Evolutionary conservation across 352 stramenopile species (phyloP).

Genomic region (Nothophytophthora sp.): DNA sequence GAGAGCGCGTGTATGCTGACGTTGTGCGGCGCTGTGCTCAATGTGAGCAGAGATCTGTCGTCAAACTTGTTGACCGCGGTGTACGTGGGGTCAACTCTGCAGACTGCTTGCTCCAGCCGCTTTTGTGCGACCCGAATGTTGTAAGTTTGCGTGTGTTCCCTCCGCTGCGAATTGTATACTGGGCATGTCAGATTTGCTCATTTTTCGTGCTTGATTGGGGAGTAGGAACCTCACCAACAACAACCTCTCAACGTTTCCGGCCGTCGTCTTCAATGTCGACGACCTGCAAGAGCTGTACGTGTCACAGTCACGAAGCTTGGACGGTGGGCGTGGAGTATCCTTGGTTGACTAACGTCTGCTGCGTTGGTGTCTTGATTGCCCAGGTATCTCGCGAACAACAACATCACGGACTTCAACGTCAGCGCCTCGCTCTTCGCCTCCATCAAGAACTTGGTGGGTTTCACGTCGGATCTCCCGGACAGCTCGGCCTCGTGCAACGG

Average conservation of each 20-base stretch:
- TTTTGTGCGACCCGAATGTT: conserved; percentile 27
- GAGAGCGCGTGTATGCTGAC: background rate
- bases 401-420: conserved; percentile 42
- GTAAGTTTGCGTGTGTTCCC: conserved; percentile 21
- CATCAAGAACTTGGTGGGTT: conserved; percentile 22
- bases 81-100: conserved; percentile 26
- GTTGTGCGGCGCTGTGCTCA: background rate
- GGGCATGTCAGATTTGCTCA: background rate
- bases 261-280: conserved; percentile 32
- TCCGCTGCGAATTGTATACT: too few species aligned
- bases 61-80: conserved; percentile 36
- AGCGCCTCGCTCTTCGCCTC: conserved; percentile 26
- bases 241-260: conserved; percentile 26
- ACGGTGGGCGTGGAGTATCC: too few species aligned
- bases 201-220: background rate
- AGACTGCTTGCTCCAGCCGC: conserved; percentile 20
- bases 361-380: too few species aligned
- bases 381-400: conserved; percentile 33
- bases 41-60: conserved; percentile 36
- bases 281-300: conserved; percentile 32
- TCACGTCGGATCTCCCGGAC: conserved; percentile 27
- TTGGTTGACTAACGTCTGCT: background rate
- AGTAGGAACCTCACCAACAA: conserved; percentile 37
- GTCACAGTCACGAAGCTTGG: too few species aligned
- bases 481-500: conserved; percentile 17